Conservation (phyloP, 441 rosid genomes). For the Erysimum pusillum region DNA sequence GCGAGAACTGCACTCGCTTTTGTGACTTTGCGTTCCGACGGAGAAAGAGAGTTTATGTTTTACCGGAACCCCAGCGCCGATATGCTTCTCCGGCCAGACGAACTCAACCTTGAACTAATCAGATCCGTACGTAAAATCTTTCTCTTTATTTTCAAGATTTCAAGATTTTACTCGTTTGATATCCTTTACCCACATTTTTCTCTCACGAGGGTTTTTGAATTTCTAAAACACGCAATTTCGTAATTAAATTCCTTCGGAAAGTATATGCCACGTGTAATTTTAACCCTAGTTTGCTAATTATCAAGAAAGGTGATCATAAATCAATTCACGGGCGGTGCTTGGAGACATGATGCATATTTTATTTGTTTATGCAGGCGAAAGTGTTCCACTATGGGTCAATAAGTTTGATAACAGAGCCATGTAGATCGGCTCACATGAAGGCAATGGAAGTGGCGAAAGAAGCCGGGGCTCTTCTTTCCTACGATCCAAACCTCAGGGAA, state of each 20-base stretch:
- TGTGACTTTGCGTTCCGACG: constrained; percentile 56
- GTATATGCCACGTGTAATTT: constrained; percentile 4
- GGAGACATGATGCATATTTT: not conserved
- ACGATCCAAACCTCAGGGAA: constrained; percentile 59
- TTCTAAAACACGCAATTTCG: not conserved
- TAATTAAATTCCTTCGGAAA: not conserved
- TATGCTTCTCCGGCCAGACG: constrained; percentile 63
- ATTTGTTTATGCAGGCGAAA: constrained; percentile 47
- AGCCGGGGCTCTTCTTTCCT: constrained; percentile 59
- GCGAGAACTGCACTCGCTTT: constrained; percentile 69
- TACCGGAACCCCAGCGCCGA: constrained; percentile 65
- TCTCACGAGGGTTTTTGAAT: not conserved
- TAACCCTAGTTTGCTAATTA: not conserved
- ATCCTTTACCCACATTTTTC: no score
- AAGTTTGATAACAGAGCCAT: constrained; percentile 63
- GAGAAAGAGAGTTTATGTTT: constrained; percentile 63
- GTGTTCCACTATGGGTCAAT: constrained; percentile 63
- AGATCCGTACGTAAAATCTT: constrained; percentile 46
- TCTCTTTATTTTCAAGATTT: constrained; percentile 20
- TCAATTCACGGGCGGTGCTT: not conserved
- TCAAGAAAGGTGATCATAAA: not conserved
- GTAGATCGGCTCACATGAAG: constrained; percentile 58
- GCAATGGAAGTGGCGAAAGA: constrained; percentile 61
- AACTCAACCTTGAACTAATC: constrained; percentile 56
- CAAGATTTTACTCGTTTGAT: not conserved